phyloP scores from a whole-genome alignment of 108 stramenopile species.

The Skeletonema grethae region DNA sequence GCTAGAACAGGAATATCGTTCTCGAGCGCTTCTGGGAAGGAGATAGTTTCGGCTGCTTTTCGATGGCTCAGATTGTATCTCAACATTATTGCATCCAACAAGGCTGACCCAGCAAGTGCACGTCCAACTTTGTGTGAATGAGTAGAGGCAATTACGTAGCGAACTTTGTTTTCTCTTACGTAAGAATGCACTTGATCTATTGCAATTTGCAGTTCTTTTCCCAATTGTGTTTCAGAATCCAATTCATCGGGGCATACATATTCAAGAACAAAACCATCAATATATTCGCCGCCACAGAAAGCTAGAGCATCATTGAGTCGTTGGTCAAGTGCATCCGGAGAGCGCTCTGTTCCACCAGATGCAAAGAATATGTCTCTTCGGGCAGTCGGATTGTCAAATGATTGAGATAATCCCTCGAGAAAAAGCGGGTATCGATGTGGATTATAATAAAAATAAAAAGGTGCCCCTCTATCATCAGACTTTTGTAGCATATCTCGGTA shows the following conservation, averaged over 20 bases:
- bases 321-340: constrained; percentile 17
- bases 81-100: constrained; percentile 33
- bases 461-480: constrained; percentile 13
- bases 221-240: neutral
- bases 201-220: constrained; percentile 15
- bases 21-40: constrained; percentile 21
- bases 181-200: constrained; percentile 20
- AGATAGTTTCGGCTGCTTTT: constrained; percentile 31
- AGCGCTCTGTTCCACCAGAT: constrained; percentile 33
- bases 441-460: constrained; percentile 53
- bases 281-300: constrained; percentile 37
- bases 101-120: constrained; percentile 5
- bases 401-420: constrained; percentile 22
- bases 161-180: constrained; percentile 20
- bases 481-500: constrained; percentile 22
- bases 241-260: constrained; percentile 45
- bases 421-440: constrained; percentile 50
- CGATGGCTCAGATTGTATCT: constrained; percentile 40
- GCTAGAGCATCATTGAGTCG: constrained; percentile 33
- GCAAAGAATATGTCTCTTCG: constrained; percentile 43
- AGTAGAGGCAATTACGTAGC: constrained; percentile 39
- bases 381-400: neutral
- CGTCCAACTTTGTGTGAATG: constrained; percentile 43
- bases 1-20: constrained; percentile 38
- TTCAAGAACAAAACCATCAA: constrained; percentile 44